Evolutionary conservation across 148 eudicot species (phyloP).

Genomic region (Chenopodium suecicum): DNA sequence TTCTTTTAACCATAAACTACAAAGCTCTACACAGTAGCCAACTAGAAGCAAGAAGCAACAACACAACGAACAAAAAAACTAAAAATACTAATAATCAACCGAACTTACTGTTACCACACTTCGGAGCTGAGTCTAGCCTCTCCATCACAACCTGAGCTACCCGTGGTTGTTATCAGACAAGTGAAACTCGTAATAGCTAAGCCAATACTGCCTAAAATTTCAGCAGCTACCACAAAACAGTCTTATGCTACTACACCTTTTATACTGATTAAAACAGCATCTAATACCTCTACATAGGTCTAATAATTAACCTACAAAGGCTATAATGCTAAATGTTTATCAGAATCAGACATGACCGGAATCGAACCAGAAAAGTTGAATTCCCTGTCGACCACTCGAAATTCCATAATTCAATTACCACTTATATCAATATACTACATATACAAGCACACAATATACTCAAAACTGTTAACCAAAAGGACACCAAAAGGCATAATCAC

Average conservation of each 20-base stretch:
- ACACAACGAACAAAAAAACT: neutral
- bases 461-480: neutral
- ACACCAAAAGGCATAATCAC: slow-evolving; percentile 1
- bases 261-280: slow-evolving; percentile 8
- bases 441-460: neutral
- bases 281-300: slow-evolving; percentile 23
- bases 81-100: neutral
- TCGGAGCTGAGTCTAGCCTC: slow-evolving; percentile 6
- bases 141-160: slow-evolving; percentile 17
- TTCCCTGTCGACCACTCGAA: slow-evolving; percentile 22
- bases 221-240: neutral
- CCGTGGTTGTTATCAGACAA: neutral
- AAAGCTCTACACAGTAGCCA: neutral
- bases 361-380: neutral
- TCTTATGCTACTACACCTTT: slow-evolving; percentile 6
- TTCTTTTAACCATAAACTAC: neutral
- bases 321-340: neutral
- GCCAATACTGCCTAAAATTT: neutral
- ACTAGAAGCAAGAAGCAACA: neutral
- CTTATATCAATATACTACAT: slow-evolving; percentile 8
- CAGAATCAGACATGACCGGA: neutral
- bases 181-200: neutral
- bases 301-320: slow-evolving; percentile 2
- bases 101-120: neutral
- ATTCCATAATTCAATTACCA: neutral